Evolutionary conservation across 2,329 filamentous ascomycete genomes (phyloP).

Genomic region (Leptographium lundbergii): DNA sequence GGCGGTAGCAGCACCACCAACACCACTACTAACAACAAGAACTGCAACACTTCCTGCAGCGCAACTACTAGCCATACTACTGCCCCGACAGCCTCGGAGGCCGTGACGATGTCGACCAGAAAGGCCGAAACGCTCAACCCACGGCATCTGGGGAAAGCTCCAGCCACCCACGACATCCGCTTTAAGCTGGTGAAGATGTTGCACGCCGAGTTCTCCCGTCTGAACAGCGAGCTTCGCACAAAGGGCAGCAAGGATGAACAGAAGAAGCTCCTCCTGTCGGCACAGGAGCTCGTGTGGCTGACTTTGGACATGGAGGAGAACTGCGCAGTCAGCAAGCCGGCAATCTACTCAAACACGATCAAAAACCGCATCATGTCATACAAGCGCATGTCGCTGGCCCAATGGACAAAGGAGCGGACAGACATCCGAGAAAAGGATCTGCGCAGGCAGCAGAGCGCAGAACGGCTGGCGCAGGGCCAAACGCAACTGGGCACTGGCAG

Average conservation of each 20-base stretch:
- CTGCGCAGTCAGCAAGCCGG: slow-evolving; percentile 50
- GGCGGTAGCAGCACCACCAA: background rate
- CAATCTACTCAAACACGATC: slow-evolving; percentile 72
- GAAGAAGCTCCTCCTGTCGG: slow-evolving; percentile 41
- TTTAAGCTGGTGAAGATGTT: slow-evolving; percentile 48
- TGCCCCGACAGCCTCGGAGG: background rate
- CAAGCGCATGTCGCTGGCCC: slow-evolving; percentile 57
- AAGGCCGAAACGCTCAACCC: slow-evolving; percentile 51
- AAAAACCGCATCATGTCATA: slow-evolving; percentile 67
- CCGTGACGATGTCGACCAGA: slow-evolving; percentile 10
- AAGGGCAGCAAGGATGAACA: slow-evolving; percentile 35
- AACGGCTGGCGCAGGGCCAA: background rate
- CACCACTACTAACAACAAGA: background rate
- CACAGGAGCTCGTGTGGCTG: slow-evolving; percentile 54
- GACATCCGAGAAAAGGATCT: slow-evolving; percentile 18
- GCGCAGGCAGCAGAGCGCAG: background rate
- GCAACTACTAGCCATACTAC: background rate
- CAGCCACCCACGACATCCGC: slow-evolving; percentile 43
- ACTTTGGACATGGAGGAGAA: slow-evolving; percentile 70
- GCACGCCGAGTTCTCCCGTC: slow-evolving; percentile 50
- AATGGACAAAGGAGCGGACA: slow-evolving; percentile 55
- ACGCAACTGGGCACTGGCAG: background rate
- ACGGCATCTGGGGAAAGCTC: slow-evolving; percentile 45
- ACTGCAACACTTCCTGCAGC: background rate
- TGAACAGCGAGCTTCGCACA: slow-evolving; percentile 51